These are phyloP conservation scores for Gryganskiella cystojenkinii DNA, from an alignment of 192 early-diverging fungal genomes.

Conservation along the genomic window DNA sequence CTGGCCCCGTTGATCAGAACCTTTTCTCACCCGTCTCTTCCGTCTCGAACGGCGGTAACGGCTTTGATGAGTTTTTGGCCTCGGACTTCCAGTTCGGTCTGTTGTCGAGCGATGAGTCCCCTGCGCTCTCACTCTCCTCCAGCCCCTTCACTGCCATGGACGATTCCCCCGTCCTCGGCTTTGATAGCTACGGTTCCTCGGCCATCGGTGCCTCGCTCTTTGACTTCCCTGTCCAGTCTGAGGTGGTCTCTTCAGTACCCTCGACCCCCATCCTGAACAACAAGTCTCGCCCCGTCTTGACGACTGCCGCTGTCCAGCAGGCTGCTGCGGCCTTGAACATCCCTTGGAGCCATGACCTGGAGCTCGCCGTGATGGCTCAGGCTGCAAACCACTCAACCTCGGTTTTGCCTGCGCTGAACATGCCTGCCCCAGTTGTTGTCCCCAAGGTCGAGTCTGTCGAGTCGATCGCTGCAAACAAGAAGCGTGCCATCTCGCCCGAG, in stretches of 20 bases:
- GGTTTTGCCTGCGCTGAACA: slow-evolving; percentile 3
- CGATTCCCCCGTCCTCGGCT: slow-evolving; percentile 42
- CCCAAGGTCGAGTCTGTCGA: slow-evolving; percentile 45
- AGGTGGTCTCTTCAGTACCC: not conserved
- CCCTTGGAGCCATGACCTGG: slow-evolving; percentile 49
- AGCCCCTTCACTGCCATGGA: slow-evolving; percentile 45
- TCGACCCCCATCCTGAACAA: slow-evolving; percentile 2
- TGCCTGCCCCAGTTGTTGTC: slow-evolving; percentile 6
- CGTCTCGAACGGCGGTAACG: slow-evolving; percentile 31
- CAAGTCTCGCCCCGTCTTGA: slow-evolving; percentile 19
- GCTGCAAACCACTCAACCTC: slow-evolving; percentile 17
- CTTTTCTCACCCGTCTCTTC: not conserved
- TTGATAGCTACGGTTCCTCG: slow-evolving; percentile 32
- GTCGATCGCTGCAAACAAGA: slow-evolving; percentile 22
- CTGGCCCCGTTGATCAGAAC: slow-evolving; percentile 20
- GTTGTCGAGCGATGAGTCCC: slow-evolving; percentile 23
- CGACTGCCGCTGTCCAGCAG: slow-evolving; percentile 49
- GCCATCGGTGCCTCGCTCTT: slow-evolving; percentile 29
- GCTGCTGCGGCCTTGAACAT: slow-evolving; percentile 52
- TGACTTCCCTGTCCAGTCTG: slow-evolving; percentile 12
- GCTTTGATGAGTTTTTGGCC: slow-evolving; percentile 50
- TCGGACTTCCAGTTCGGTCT: slow-evolving; percentile 45
- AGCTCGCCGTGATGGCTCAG: slow-evolving; percentile 46
- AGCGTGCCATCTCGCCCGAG: slow-evolving; percentile 30
- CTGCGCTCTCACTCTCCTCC: slow-evolving; percentile 28